Evolutionary conservation across 176 grass and related monocot species (phyloP).

Genomic region (Oropetium thomaeum): DNA sequence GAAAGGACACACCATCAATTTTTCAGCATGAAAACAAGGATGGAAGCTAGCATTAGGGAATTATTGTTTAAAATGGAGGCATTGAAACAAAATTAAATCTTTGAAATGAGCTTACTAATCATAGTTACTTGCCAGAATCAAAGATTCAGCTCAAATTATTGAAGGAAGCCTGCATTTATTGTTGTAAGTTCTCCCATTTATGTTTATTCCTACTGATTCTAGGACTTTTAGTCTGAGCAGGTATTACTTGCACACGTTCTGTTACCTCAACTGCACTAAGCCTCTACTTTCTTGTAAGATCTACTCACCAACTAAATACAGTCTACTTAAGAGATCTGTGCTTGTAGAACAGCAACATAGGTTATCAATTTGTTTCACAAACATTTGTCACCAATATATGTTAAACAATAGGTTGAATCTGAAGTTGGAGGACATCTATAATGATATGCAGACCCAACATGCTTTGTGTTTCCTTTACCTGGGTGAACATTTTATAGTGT

Average conservation of each 20-base stretch:
- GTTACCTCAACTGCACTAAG: background rate
- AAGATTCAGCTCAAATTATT: slow-evolving; percentile 16
- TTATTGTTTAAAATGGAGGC: slow-evolving; percentile 89
- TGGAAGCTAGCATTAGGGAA: slow-evolving; percentile 76
- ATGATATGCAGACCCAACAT: background rate
- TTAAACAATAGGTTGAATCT: background rate
- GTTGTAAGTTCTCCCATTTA: slow-evolving; percentile 28
- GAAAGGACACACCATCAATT: slow-evolving; percentile 66
- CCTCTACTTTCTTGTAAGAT: background rate
- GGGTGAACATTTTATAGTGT: background rate
- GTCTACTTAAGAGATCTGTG: background rate
- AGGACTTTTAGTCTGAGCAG: slow-evolving; percentile 12
- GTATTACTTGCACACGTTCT: background rate
- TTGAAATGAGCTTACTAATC: slow-evolving; percentile 20
- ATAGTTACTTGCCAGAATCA: background rate
- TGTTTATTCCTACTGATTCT: slow-evolving; percentile 18
- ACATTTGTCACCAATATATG: too few relatives aligned
- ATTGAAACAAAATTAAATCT: slow-evolving; percentile 59
- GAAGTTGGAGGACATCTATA: background rate
- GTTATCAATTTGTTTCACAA: too few relatives aligned
- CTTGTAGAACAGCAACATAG: too few relatives aligned
- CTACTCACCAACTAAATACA: background rate
- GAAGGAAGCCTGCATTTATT: slow-evolving; percentile 26
- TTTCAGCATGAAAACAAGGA: slow-evolving; percentile 77
- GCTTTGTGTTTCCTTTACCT: background rate